Evolutionary conservation across 2,329 filamentous ascomycete genomes (phyloP).

Genomic region (Aspergillus quadricinctus): DNA sequence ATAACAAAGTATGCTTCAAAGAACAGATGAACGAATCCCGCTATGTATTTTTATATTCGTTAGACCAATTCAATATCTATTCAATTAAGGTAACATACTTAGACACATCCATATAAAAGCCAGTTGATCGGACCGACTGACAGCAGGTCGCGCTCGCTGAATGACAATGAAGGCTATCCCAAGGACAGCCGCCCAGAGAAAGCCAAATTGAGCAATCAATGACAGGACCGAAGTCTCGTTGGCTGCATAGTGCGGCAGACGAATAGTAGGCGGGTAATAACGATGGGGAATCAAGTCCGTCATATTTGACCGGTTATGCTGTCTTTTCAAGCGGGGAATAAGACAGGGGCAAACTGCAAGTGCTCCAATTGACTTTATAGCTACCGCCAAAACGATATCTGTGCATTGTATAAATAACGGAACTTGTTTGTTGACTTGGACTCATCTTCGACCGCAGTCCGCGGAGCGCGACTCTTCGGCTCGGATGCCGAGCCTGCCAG

Average conservation of each 20-base stretch:
- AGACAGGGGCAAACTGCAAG: neutral
- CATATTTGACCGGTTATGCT: neutral
- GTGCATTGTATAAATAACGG: neutral
- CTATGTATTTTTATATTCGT: slow-evolving; percentile 1
- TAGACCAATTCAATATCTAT: too few relatives aligned
- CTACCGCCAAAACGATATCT: neutral
- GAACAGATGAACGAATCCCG: slow-evolving; percentile 55
- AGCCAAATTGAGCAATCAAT: slow-evolving; percentile 55
- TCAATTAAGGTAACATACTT: slow-evolving; percentile 42
- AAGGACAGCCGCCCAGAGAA: slow-evolving; percentile 53
- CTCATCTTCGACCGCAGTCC: neutral
- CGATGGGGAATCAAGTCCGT: slow-evolving; percentile 44
- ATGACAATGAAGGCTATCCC: slow-evolving; percentile 49
- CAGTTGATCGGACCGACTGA: slow-evolving; percentile 50
- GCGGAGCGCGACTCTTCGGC: neutral
- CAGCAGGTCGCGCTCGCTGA: slow-evolving; percentile 45
- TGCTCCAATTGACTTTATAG: neutral
- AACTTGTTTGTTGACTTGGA: neutral
- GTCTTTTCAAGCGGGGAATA: neutral
- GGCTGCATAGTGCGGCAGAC: slow-evolving; percentile 55
- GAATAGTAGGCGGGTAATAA: slow-evolving; percentile 60
- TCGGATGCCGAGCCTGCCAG: neutral
- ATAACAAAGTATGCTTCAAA: slow-evolving; percentile 73
- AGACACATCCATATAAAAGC: slow-evolving; percentile 67
- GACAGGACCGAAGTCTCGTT: slow-evolving; percentile 56